A percentile compares a stretch with the other conserved stretches of the same genome.
These are phyloP conservation scores for Epichloe sylvatica DNA, from an alignment of 2,329 filamentous ascomycete genomes.

Conservation along the genomic window DNA sequence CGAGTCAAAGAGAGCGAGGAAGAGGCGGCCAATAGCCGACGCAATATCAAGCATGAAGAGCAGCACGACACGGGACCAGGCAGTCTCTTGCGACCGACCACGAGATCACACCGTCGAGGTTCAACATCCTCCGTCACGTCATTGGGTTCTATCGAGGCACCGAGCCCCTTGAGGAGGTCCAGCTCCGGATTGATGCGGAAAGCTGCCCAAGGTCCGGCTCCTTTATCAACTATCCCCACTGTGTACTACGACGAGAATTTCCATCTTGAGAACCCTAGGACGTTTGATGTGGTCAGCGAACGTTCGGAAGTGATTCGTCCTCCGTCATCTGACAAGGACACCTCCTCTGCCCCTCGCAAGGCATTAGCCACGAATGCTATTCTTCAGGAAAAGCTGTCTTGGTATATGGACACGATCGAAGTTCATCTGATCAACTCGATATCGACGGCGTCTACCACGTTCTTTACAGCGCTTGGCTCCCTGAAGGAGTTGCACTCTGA, in stretches of 20 bases:
- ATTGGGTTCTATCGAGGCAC: slow-evolving; percentile 33
- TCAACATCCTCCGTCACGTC: slow-evolving; percentile 34
- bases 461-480: slow-evolving; percentile 92
- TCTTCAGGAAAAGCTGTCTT: slow-evolving; percentile 91
- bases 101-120: slow-evolving; percentile 18
- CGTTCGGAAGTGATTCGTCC: slow-evolving; percentile 85
- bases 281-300: slow-evolving; percentile 93
- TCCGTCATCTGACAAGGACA: slow-evolving; percentile 37
- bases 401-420: slow-evolving; percentile 99
- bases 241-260: slow-evolving; percentile 96
- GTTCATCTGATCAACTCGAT: slow-evolving; percentile 95
- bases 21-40: slow-evolving; percentile 34
- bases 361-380: slow-evolving; percentile 92
- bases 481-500: slow-evolving; percentile 83
- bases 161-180: slow-evolving; percentile 28
- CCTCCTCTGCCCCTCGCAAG: slow-evolving; percentile 59
- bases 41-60: slow-evolving; percentile 30
- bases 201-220: slow-evolving; percentile 59
- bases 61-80: slow-evolving; percentile 25
- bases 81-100: slow-evolving; percentile 31
- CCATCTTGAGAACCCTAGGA: slow-evolving; percentile 87
- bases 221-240: slow-evolving; percentile 76
- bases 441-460: slow-evolving; percentile 86
- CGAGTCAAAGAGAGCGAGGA: slow-evolving; percentile 68
- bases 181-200: slow-evolving; percentile 41